These are phyloP conservation scores for Maudiozyma turicensis DNA, from an alignment of 805 yeast genomes.

Conservation along the genomic window DNA sequence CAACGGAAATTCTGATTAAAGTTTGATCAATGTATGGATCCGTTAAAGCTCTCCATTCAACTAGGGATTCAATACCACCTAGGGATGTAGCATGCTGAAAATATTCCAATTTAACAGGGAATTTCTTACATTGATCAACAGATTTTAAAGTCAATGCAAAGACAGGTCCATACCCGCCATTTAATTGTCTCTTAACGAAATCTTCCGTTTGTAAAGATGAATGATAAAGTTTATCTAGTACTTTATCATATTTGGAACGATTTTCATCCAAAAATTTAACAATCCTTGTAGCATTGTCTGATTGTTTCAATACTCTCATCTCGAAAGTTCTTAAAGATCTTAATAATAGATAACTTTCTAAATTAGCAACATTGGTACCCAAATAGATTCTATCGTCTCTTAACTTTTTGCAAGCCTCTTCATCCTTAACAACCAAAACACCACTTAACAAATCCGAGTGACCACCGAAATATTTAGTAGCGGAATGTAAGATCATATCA, in stretches of 20 bases:
- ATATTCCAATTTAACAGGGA: slow-evolving; percentile 57
- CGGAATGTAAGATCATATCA: slow-evolving; percentile 86
- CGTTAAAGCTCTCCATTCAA: slow-evolving; percentile 82
- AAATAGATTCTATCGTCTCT: slow-evolving; percentile 54
- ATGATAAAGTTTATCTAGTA: slow-evolving; percentile 48
- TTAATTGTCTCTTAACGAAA: slow-evolving; percentile 56
- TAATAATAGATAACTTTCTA: slow-evolving; percentile 64
- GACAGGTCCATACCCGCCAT: slow-evolving; percentile 63
- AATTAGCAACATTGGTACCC: slow-evolving; percentile 72
- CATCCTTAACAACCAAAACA: slow-evolving; percentile 54
- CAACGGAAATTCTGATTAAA: slow-evolving; percentile 67
- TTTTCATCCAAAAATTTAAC: slow-evolving; percentile 52
- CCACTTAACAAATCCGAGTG: slow-evolving; percentile 89
- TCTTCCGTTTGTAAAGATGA: slow-evolving; percentile 68
- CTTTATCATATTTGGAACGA: slow-evolving; percentile 34
- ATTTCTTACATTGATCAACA: slow-evolving; percentile 44
- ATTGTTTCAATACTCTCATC: slow-evolving; percentile 59
- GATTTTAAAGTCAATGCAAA: slow-evolving; percentile 51
- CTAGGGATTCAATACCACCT: slow-evolving; percentile 84
- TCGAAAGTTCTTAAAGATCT: slow-evolving; percentile 78
- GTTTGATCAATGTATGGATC: slow-evolving; percentile 48
- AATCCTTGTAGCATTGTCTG: slow-evolving; percentile 48
- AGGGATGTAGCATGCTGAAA: slow-evolving; percentile 89
- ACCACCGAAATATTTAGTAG: slow-evolving; percentile 92
- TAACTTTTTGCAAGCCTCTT: slow-evolving; percentile 36